These are phyloP conservation scores for Arctostaphylos glauca DNA, from an alignment of 148 eudicot species.

Conservation along the genomic window DNA sequence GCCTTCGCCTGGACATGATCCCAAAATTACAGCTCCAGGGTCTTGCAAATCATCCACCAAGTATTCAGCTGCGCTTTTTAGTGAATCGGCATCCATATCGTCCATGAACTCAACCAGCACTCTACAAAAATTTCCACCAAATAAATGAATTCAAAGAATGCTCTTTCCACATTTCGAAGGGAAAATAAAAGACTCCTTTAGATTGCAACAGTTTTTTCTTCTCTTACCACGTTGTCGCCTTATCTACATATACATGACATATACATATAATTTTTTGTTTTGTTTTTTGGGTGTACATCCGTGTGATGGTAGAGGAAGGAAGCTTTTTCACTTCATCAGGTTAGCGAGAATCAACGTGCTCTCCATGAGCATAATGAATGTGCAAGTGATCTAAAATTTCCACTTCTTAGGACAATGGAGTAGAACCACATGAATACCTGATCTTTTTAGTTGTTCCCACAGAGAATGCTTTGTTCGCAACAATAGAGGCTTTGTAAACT, in stretches of 20 bases:
- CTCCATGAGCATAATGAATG: background rate
- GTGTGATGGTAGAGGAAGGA: background rate
- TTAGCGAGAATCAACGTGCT: background rate
- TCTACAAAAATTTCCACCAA: slow-evolving; percentile 28
- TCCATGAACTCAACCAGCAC: slow-evolving; percentile 89
- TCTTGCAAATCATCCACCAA: slow-evolving; percentile 57
- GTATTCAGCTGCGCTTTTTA: slow-evolving; percentile 90
- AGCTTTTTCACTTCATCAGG: background rate
- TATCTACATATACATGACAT: too few relatives aligned
- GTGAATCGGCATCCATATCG: slow-evolving; percentile 82
- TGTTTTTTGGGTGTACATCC: too few relatives aligned
- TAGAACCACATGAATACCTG: slow-evolving; percentile 35
- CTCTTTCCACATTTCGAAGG: background rate
- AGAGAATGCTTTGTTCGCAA: slow-evolving; percentile 53
- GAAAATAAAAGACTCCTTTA: background rate
- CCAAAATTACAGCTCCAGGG: slow-evolving; percentile 86
- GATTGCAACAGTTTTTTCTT: background rate
- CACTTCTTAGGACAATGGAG: background rate
- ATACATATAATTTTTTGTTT: too few relatives aligned
- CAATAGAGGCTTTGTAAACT: slow-evolving; percentile 68
- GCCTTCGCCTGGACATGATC: slow-evolving; percentile 80
- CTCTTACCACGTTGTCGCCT: background rate
- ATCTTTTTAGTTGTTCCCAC: slow-evolving; percentile 55
- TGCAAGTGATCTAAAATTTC: background rate
- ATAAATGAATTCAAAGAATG: background rate